Percentiles rank a stretch among this genome's conserved stretches.
These are phyloP conservation scores for Capsella bursapastoris DNA, from an alignment of 345 rosid genomes.

Conservation along the genomic window DNA sequence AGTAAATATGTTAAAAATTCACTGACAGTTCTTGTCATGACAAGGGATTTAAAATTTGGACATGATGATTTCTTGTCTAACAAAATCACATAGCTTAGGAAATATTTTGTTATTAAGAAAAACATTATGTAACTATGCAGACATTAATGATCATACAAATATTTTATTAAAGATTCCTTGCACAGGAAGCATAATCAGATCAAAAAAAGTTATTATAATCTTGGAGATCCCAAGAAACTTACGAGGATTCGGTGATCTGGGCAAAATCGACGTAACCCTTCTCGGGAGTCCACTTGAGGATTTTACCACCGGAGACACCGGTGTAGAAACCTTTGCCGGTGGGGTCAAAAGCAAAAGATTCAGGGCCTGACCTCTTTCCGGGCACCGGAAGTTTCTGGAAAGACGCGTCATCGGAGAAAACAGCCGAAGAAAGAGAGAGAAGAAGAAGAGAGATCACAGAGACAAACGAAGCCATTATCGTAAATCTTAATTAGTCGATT, in stretches of 20 bases:
- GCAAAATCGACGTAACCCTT: conserved; percentile 40
- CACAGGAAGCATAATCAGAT: conserved; percentile 9
- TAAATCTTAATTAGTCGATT: neutral
- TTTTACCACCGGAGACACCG: conserved; percentile 54
- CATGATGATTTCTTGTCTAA: neutral
- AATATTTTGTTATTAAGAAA: neutral
- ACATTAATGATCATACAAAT: neutral
- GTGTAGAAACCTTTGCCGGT: conserved; percentile 48
- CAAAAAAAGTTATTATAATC: neutral
- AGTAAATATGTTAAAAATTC: neutral
- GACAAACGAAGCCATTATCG: conserved; percentile 28
- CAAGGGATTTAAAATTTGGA: neutral
- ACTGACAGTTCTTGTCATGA: neutral
- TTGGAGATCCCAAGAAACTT: conserved; percentile 27
- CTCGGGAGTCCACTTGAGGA: conserved; percentile 44
- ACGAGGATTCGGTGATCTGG: conserved; percentile 34
- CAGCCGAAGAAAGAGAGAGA: conserved; percentile 36
- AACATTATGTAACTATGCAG: neutral
- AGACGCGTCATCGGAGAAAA: conserved; percentile 23
- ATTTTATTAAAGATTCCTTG: neutral
- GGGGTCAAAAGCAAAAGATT: conserved; percentile 42
- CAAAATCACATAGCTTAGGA: neutral
- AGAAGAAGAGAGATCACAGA: conserved; percentile 33
- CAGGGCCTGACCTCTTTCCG: conserved; percentile 43
- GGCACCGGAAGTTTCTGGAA: conserved; percentile 40